Evolutionary conservation across 2,329 filamentous ascomycete genomes (phyloP), one percentile per base, ranked within the genome.

Genomic region (Cytospora paraplurivora): DNA sequence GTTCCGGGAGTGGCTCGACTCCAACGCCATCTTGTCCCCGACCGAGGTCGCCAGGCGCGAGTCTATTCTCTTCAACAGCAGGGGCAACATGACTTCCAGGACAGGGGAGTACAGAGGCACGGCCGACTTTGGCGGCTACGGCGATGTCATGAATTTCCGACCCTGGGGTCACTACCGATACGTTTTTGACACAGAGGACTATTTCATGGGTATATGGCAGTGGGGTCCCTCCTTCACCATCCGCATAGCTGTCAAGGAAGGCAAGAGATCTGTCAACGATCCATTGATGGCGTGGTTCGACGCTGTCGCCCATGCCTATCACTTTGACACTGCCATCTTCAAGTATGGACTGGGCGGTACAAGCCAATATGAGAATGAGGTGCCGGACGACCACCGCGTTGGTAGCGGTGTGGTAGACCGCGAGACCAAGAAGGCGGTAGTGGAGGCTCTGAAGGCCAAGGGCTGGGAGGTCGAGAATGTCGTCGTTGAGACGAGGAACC

Each of bases 381-480:
- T 73, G 41, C 72, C 72, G n/a, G 69, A 75, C 55, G 74, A 76
- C 11, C 74, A 79, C 55, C 57, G 49, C 34, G 49, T 52, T 27
- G 61, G 64, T n/a, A 51, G 56, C 15, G 64, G 62, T 10, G 52
- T 61, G 17, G 85, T 88, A 71, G 75, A 73, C 72, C 64, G 69
- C 7, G 75, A 76, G 54, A 72, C 74, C 62, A 77, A 76, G 67
- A 59, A 67, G 34, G 67, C 66, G 1, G 66, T 76, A 10, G 71
- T 76, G 54, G 76, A 67, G 68, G 74, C 71, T 72, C 79, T 78
- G 63, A 76, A 59, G 66, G 74, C 66, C 67, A 75, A 66, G 66
- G 89, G 89, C 0, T 93, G 90, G 90, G 84, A 93, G 74, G 69
- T 90, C 54, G 77, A 85, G 62, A 80, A 80, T 57, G 81, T 81